Percentiles rank a stretch among this genome's conserved stretches.
These are phyloP conservation scores for Mucor ambiguus DNA, from an alignment of 371 early-diverging fungal species.

Conservation along the genomic window DNA sequence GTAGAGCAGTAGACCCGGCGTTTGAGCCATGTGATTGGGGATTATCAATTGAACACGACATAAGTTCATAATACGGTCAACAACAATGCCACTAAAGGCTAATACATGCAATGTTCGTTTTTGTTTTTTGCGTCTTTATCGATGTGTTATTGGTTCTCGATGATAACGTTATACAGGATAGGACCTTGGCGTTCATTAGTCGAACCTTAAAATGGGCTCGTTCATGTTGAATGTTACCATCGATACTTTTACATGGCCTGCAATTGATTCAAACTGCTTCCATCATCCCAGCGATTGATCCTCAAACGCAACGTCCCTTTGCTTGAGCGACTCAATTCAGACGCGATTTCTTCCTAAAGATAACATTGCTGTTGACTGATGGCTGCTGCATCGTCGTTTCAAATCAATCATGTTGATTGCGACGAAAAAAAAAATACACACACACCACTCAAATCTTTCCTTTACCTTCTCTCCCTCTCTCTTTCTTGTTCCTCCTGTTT, in stretches of 20 bases:
- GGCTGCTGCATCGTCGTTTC: not conserved
- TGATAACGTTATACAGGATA: not conserved
- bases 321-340: no score
- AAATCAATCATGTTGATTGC: not conserved
- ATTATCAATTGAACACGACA: not conserved
- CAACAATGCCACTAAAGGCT: not conserved
- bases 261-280: no score
- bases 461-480: no score
- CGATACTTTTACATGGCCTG: not conserved
- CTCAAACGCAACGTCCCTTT: not conserved
- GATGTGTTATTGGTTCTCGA: not conserved
- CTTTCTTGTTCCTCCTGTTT: no score
- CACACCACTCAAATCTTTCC: not conserved
- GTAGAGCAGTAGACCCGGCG: not conserved
- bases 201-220: not conserved
- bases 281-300: not conserved
- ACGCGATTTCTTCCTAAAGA: not conserved
- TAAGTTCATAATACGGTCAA: not conserved
- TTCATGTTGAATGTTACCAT: not conserved
- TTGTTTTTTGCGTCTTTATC: not conserved
- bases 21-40: not conserved
- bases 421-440: not conserved
- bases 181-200: conserved; percentile 1
- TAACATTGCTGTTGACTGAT: not conserved
- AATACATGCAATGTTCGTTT: not conserved